phyloP scores from a whole-genome alignment of 305 asterid genomes.

The Striga hermonthica region DNA sequence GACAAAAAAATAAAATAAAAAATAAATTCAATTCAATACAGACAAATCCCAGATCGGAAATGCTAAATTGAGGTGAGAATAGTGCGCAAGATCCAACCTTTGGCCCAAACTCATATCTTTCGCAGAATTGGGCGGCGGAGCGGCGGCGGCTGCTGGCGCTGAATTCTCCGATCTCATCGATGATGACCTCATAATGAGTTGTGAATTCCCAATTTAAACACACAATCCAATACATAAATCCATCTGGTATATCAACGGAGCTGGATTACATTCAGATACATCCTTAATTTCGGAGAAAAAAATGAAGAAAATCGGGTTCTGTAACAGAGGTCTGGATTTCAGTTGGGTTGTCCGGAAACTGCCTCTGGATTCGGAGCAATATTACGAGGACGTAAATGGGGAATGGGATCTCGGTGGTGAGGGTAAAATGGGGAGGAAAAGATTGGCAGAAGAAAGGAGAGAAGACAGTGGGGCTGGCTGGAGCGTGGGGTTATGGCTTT shows the following conservation, averaged over 20 bases:
- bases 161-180: slow-evolving; percentile 48
- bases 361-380: slow-evolving; percentile 32
- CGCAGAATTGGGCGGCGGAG: slow-evolving; percentile 36
- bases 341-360: slow-evolving; percentile 29
- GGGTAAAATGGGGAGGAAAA: slow-evolving; percentile 35
- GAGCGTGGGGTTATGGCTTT: slow-evolving; percentile 30
- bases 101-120: slow-evolving; percentile 36
- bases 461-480: slow-evolving; percentile 17
- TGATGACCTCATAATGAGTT: slow-evolving; percentile 50
- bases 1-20: background rate
- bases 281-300: slow-evolving; percentile 20
- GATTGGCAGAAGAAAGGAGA: slow-evolving; percentile 21
- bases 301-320: slow-evolving; percentile 27
- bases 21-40: slow-evolving; percentile 21
- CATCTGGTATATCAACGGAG: slow-evolving; percentile 11
- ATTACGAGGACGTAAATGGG: slow-evolving; percentile 3
- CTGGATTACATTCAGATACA: slow-evolving; percentile 3
- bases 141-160: slow-evolving; percentile 35
- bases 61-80: slow-evolving; percentile 34
- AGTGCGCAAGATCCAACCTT: slow-evolving; percentile 36
- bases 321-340: slow-evolving; percentile 27
- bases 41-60: slow-evolving; percentile 38
- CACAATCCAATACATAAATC: slow-evolving; percentile 27
- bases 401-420: slow-evolving; percentile 34
- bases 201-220: slow-evolving; percentile 29